A percentile compares a stretch with the other conserved stretches of the same genome.
phyloP scores from a whole-genome alignment of 2,329 filamentous ascomycete species.

The Mycosphaerella sp. region DNA sequence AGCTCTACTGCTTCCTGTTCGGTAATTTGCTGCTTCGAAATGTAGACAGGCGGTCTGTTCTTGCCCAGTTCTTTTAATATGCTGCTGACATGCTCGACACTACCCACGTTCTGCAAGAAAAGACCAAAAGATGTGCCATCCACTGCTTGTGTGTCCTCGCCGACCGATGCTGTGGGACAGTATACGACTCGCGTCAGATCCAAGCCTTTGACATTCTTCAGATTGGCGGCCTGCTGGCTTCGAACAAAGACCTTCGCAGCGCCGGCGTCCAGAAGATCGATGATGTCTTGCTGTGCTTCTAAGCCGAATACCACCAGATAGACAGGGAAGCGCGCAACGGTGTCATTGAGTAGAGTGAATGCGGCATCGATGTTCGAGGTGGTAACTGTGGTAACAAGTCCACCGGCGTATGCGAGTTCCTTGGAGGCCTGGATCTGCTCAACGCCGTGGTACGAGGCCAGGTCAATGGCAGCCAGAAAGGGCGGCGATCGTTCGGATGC shows the following conservation, averaged over 20 bases:
- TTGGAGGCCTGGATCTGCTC: slow-evolving; percentile 44
- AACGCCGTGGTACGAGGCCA: slow-evolving; percentile 40
- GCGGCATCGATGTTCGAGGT: slow-evolving; percentile 40
- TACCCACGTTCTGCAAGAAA: slow-evolving; percentile 37
- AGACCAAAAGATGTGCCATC: slow-evolving; percentile 43
- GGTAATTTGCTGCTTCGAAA: slow-evolving; percentile 41
- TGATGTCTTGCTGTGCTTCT: slow-evolving; percentile 62
- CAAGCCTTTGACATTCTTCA: slow-evolving; percentile 49
- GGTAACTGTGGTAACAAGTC: slow-evolving; percentile 50
- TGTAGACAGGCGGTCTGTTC: slow-evolving; percentile 46
- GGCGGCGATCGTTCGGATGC: slow-evolving; percentile 31
- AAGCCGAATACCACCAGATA: slow-evolving; percentile 73
- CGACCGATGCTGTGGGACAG: slow-evolving; percentile 39
- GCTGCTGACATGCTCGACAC: slow-evolving; percentile 40
- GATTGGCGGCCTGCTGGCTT: slow-evolving; percentile 57
- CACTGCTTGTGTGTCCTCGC: slow-evolving; percentile 39
- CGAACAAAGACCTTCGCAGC: slow-evolving; percentile 79
- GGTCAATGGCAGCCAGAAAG: slow-evolving; percentile 47
- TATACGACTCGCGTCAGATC: slow-evolving; percentile 54
- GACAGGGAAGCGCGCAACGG: slow-evolving; percentile 53
- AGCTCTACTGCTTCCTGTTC: slow-evolving; percentile 40
- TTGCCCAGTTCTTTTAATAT: slow-evolving; percentile 48
- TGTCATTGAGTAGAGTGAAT: slow-evolving; percentile 50
- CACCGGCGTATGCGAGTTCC: slow-evolving; percentile 53
- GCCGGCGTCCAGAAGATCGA: slow-evolving; percentile 76